These are phyloP conservation scores for Hypoxylon sp. DNA, from an alignment of 2,329 filamentous ascomycete species.

Conservation along the genomic window DNA sequence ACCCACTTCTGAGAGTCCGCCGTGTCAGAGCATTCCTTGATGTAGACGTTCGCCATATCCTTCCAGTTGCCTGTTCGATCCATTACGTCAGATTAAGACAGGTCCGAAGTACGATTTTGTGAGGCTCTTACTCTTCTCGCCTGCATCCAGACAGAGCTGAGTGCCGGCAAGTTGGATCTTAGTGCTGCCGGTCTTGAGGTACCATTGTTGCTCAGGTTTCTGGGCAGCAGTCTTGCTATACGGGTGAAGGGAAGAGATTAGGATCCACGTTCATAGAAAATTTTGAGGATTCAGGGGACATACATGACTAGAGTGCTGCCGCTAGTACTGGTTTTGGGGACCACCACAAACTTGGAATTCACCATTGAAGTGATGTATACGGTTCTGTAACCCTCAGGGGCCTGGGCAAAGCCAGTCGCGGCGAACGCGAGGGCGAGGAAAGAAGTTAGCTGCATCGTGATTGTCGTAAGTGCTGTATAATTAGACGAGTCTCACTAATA, in stretches of 20 bases:
- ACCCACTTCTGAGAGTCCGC: slow-evolving; percentile 57
- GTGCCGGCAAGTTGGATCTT: slow-evolving; percentile 58
- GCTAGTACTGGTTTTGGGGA: slow-evolving; percentile 52
- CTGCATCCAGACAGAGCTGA: slow-evolving; percentile 60
- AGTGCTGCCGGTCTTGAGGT: slow-evolving; percentile 55
- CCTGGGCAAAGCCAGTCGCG: slow-evolving; percentile 55
- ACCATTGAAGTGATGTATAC: slow-evolving; percentile 60
- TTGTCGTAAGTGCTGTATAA: slow-evolving; percentile 25
- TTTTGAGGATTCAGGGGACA: slow-evolving; percentile 30
- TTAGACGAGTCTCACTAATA: slow-evolving; percentile 10
- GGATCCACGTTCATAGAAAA: neutral
- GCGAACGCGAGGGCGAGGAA: slow-evolving; percentile 55
- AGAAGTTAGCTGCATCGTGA: slow-evolving; percentile 50
- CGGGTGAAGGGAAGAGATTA: slow-evolving; percentile 17
- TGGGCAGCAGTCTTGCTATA: slow-evolving; percentile 54
- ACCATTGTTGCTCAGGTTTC: slow-evolving; percentile 60
- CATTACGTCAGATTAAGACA: neutral
- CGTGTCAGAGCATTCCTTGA: slow-evolving; percentile 56
- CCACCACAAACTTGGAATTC: slow-evolving; percentile 60
- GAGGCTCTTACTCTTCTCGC: slow-evolving; percentile 50
- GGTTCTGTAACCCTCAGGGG: slow-evolving; percentile 57
- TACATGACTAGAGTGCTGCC: slow-evolving; percentile 58
- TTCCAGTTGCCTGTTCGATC: slow-evolving; percentile 57
- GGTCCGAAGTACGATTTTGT: slow-evolving; percentile 8
- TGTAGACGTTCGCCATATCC: slow-evolving; percentile 58